Conservation (phyloP, 805 yeast species). For the Yarrowia yakushimensis region DNA sequence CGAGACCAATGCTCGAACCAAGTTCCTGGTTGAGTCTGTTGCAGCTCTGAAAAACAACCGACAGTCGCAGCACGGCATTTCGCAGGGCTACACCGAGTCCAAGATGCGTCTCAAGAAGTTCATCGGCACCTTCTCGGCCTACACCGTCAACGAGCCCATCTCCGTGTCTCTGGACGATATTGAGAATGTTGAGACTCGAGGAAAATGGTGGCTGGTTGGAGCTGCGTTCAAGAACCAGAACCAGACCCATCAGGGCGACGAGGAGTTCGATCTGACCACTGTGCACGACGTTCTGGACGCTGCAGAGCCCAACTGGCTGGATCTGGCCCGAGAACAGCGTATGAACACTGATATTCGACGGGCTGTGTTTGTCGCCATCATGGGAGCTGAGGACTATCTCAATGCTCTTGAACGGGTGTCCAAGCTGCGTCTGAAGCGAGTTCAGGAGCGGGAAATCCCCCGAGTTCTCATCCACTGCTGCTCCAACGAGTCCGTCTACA, state of each 20-base stretch:
- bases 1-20: conserved; percentile 57
- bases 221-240: conserved; percentile 87
- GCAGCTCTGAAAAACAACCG: conserved; percentile 84
- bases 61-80: conserved; percentile 43
- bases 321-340: conserved; percentile 76
- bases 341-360: conserved; percentile 95
- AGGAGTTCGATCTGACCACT: conserved; percentile 41
- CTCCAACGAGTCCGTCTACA: conserved; percentile 73
- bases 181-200: conserved; percentile 66
- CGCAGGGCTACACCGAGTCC: conserved; percentile 46
- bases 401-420: conserved; percentile 83
- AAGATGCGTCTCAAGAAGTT: conserved; percentile 60
- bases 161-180: conserved; percentile 84
- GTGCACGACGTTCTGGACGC: conserved; percentile 61
- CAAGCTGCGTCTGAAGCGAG: conserved; percentile 68
- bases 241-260: conserved; percentile 33
- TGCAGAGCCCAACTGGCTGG: conserved; percentile 83
- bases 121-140: conserved; percentile 50
- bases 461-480: conserved; percentile 82
- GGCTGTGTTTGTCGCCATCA: conserved; percentile 87
- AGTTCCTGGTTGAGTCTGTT: conserved; percentile 79
- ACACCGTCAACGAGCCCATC: conserved; percentile 63
- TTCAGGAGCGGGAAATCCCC: conserved; percentile 86
- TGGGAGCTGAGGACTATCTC: conserved; percentile 90
- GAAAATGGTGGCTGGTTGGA: conserved; percentile 99